Evolutionary conservation across 2,329 filamentous ascomycete genomes (phyloP).

Genomic region (Diplodia mutila): DNA sequence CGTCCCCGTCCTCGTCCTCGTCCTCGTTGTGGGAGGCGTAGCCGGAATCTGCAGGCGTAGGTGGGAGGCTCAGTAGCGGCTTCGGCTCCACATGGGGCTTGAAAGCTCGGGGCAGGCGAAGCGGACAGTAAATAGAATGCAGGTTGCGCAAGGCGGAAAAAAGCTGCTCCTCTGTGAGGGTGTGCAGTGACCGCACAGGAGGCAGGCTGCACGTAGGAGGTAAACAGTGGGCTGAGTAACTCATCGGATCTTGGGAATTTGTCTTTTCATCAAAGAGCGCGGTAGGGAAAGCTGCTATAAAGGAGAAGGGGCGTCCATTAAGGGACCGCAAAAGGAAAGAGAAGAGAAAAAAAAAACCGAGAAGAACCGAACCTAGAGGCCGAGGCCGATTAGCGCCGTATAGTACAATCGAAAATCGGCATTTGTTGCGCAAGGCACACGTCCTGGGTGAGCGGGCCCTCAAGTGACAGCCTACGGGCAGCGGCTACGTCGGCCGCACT

Average conservation of each 20-base stretch:
- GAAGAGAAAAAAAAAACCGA: not conserved
- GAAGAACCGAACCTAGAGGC: not conserved
- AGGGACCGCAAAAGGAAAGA: too few relatives aligned
- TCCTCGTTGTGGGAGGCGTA: slow-evolving; percentile 41
- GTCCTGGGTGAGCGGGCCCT: not conserved
- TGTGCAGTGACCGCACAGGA: slow-evolving; percentile 33
- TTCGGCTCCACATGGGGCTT: slow-evolving; percentile 24
- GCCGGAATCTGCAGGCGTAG: slow-evolving; percentile 38
- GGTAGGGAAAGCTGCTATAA: not conserved
- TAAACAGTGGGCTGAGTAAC: slow-evolving; percentile 34
- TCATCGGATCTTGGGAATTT: slow-evolving; percentile 32
- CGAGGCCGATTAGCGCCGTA: not conserved
- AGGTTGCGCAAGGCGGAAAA: slow-evolving; percentile 35
- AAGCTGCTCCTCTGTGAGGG: slow-evolving; percentile 34
- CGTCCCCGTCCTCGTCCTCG: slow-evolving; percentile 29
- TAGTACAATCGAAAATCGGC: not conserved
- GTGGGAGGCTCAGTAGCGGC: slow-evolving; percentile 25
- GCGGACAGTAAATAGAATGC: slow-evolving; percentile 39
- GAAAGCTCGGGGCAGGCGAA: slow-evolving; percentile 36
- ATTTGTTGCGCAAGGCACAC: not conserved
- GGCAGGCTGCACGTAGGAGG: slow-evolving; percentile 41
- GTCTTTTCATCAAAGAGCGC: not conserved
- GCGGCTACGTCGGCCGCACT: not conserved
- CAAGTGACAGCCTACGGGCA: not conserved
- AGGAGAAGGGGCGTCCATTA: not conserved